Base-by-base conservation (phyloP, 805 yeast species). In the Ogataea siamensis region DNA sequence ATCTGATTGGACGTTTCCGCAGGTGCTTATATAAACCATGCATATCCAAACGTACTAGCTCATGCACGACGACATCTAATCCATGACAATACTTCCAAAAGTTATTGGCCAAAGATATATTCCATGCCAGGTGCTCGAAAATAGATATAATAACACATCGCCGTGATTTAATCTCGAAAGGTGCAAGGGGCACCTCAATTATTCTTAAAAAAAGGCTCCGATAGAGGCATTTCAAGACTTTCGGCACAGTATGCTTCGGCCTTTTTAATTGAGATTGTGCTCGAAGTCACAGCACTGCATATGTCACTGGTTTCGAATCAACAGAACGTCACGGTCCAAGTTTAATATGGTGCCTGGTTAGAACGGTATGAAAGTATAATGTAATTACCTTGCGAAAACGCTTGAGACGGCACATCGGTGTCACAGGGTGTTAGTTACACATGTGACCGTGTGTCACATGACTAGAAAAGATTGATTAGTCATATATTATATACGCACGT, bases 271-370 rank as follows among this genome's bases (percentile, higher is more conserved):
- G 28, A 25, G 15, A 25, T 25, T 25, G 12, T 25, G 28, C 7
- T 25, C 28, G 28, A 15, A 12, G 28, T n/a, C 28, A 25, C 28
- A 25, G 28, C 28, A 25, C 28, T 12, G 28, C 28, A 10, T 25
- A 25, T 25, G 28, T 25, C 28, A 25, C 28, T 3, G 28, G 28
- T 25, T 25, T 25, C 28, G 5, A 25, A 25, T 25, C 28, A 25
- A 25, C 28, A 25, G 28, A 25, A 25, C 28, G 28, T 25, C 28
- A 25, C 28, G 28, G 28, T 25, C 28, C 28, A 25, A 25, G 28
- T 25, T 25, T 25, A 25, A 25, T 25, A 25, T 25, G 28, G 28
- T 25, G 28, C 28, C 28, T 25, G 28, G 28, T 25, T 25, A 25
- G 16, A 25, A 25, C 28, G 14, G 28, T 25, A 25, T 25, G 28